These are phyloP conservation scores for Aegle marmelos DNA, from an alignment of 345 rosid genomes.

Conservation along the genomic window DNA sequence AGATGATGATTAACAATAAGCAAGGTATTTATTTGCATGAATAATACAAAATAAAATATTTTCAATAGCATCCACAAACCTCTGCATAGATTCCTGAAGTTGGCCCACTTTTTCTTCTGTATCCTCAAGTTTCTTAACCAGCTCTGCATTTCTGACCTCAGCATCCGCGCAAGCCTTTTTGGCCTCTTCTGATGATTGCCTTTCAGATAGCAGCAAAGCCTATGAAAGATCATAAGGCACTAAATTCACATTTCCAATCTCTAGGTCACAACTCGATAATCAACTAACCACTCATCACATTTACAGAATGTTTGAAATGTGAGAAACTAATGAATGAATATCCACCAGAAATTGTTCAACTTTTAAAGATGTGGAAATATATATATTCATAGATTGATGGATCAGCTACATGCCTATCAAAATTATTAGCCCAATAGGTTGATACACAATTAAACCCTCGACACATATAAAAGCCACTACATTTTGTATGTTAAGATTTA, in stretches of 20 bases:
- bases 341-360: not conserved
- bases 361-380: not conserved
- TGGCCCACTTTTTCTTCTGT: constrained; percentile 76
- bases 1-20: not conserved
- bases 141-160: constrained; percentile 67
- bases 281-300: not conserved
- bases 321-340: not conserved
- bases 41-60: not conserved
- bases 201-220: constrained; percentile 73
- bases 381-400: not conserved
- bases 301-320: not conserved
- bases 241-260: not conserved
- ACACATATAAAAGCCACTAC: not conserved
- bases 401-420: not conserved
- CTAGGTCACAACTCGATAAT: not conserved
- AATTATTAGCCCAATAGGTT: not conserved
- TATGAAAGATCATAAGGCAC: constrained; percentile 24
- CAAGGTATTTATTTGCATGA: not conserved
- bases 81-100: constrained; percentile 92
- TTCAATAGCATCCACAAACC: constrained; percentile 48
- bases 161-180: constrained; percentile 55
- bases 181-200: constrained; percentile 56
- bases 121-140: constrained; percentile 74
- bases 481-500: not conserved
- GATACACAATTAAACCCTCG: not conserved